These are phyloP conservation scores for Eurotiales sp. DNA, from an alignment of 2,329 filamentous ascomycete genomes.

Conservation along the genomic window DNA sequence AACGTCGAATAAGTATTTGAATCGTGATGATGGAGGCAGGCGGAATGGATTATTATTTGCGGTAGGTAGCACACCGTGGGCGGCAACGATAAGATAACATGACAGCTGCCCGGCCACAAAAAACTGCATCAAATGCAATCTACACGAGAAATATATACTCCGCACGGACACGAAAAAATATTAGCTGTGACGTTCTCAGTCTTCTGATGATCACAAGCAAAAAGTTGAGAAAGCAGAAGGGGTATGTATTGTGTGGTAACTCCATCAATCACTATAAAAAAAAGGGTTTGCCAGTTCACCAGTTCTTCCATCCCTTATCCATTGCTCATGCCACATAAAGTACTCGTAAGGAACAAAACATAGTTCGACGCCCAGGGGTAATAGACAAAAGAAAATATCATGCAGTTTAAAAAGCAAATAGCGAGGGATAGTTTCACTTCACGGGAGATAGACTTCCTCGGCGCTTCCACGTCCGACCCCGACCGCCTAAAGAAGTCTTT, in stretches of 20 bases:
- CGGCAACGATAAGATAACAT: constrained; percentile 5
- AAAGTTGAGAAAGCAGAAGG: constrained; percentile 1
- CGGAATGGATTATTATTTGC: not conserved
- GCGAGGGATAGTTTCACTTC: not conserved
- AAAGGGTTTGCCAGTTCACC: constrained; percentile 1
- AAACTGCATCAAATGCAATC: not conserved
- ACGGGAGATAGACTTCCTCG: too few species aligned
- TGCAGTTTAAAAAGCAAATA: not conserved
- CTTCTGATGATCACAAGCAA: too few species aligned
- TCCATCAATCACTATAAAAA: constrained; percentile 9
- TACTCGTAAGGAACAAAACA: constrained; percentile 9
- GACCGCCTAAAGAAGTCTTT: not conserved
- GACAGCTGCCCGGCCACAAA: not conserved
- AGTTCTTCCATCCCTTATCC: constrained; percentile 7
- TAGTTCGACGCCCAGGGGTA: constrained; percentile 8
- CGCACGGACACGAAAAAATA: too few species aligned
- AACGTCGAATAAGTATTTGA: not conserved
- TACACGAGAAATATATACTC: not conserved
- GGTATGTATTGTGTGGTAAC: constrained; percentile 11
- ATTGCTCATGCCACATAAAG: constrained; percentile 8
- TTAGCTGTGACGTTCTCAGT: too few species aligned
- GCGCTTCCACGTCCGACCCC: not conserved
- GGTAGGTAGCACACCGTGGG: not conserved
- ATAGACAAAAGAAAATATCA: not conserved
- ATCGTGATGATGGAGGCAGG: not conserved